phyloP scores from a whole-genome alignment of 768 basidiomycete genomes.

The Gloeophyllum trabeum region DNA sequence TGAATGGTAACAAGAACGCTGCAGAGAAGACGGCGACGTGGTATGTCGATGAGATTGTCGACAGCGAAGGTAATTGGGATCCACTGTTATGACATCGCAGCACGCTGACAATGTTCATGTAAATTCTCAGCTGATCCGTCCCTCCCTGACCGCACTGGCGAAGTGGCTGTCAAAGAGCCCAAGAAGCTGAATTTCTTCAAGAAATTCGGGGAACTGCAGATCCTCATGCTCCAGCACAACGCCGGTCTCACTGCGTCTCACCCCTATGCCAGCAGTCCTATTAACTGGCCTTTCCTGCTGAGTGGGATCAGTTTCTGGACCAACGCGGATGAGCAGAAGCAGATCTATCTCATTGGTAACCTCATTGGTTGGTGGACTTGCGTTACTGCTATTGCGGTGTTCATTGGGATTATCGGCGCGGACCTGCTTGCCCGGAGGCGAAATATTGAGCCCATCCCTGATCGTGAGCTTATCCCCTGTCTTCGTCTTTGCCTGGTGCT shows the following conservation, averaged over 20 bases:
- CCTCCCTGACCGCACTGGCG: conserved; percentile 36
- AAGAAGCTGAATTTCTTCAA: conserved; percentile 86
- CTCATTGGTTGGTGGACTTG: conserved; percentile 92
- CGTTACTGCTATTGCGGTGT: conserved; percentile 76
- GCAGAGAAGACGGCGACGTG: conserved; percentile 76
- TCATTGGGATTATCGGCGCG: conserved; percentile 81
- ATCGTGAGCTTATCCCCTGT: conserved; percentile 48
- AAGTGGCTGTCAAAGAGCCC: conserved; percentile 48
- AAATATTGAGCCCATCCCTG: conserved; percentile 75
- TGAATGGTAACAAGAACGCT: conserved; percentile 94
- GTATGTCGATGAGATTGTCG: conserved; percentile 73
- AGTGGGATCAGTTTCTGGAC: conserved; percentile 99
- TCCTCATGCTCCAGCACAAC: conserved; percentile 96
- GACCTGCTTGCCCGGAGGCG: conserved; percentile 84
- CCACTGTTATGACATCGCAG: too few relatives aligned
- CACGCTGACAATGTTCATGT: too few relatives aligned
- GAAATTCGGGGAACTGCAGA: conserved; percentile 89
- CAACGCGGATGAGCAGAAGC: conserved; percentile 67
- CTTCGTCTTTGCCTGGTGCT: conserved; percentile 2
- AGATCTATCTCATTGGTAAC: conserved; percentile 96
- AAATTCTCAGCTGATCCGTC: conserved; percentile 37
- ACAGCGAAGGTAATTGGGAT: too few relatives aligned
- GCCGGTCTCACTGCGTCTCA: conserved; percentile 97
- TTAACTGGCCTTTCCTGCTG: conserved; percentile 97
- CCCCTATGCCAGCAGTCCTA: conserved; percentile 90